Base-by-base conservation (phyloP, 176 grass and related monocot genomes). In the Triticum turgidum region DNA sequence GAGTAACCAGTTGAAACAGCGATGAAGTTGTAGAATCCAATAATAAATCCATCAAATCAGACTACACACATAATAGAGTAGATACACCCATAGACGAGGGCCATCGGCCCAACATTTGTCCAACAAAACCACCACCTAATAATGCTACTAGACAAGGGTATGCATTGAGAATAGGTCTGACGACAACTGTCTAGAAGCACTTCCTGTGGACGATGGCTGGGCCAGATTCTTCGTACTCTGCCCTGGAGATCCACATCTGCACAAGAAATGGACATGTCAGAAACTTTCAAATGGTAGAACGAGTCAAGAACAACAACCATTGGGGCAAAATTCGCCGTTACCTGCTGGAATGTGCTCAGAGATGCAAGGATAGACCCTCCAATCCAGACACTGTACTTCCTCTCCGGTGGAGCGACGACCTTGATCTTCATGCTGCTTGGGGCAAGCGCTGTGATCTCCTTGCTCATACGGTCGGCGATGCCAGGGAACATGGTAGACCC, bases 301-400 rank as follows among this genome's bases (percentile, higher is more conserved):
- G 8, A 14, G 69, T 77, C 18, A 21, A 15, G 39, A 54, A 52
- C 49, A 51, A 70, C 65, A 77, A 11, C 6, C 0, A 7, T 17
- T 2, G 7, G 12, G 54, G 30, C 3, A 63, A 59, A 59, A 29
- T 25, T 69, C 38, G 33, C 10, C 24, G 4, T 87, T 84, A 96
- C 94, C 94, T 96, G 94, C 88, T 96, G 94, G 82, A 96, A 96
- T 69, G 91, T 93, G 91, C 94, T 96, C 68, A 96, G 42, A 59
- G 94, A 96, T 80, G 94, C 94, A 35, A 96, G 91, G 88, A 96
- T 96, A 14, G 94, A 96, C 80, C 94, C 94, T 54, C 94, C 91
- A 1, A 96, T 96, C 94, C 94, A 93, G 44, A 96, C 94, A 86
- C 91, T 96, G 84, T 96, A 96, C 87, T 96, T 96, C 91, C 94